Evolutionary conservation across 352 stramenopile genomes (phyloP), one percentile per base, ranked within the genome.

Genomic region (Phytopythium cucurbitacearum): DNA sequence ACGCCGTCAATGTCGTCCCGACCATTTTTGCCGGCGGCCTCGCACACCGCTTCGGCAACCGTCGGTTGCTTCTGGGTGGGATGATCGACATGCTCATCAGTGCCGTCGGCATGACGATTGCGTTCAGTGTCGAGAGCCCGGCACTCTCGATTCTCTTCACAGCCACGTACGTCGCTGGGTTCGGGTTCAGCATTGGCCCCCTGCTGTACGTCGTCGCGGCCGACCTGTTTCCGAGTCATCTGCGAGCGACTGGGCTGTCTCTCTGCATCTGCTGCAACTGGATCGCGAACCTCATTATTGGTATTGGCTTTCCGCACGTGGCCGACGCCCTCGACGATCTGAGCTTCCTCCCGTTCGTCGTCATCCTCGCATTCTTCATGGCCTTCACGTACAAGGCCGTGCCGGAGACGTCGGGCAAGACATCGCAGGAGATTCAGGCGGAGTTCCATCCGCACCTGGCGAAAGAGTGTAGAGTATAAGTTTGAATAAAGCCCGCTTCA

Each of bases 391-490:
- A 59, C 40, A 44, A 47, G 28, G 21, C 54, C 4, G 51, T 71
- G n/a, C 64, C 64, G 4, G 60, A 71, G 37, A 71, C 64, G 10
- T 47, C 58, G 7, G 56, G 57, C 35, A 67, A 62, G 40, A 68
- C 64, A 12, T 47, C 43, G 0, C 54, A 67, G 38, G 64, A 71
- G 50, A 71, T 71, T 40, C 57, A 69, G 39, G 40, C 40, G 3
- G 50, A 60, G 34, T 69, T 69, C 53, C 51, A 62, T 21, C 56
- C 47, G 41, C 48, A 41, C n/a, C 40, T 41, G 21, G 51, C 37
- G 41, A 42, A 58, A 33, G 52, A 61, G 54, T 48, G 21, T 48
- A 48, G 21, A 28, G 21, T 28, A 28, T 28, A 28, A 28, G 21
- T 28, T 28, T 28, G 21, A 28, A 28, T 28, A 28, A 28, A 28